Evolutionary conservation across 2,329 filamentous ascomycete genomes (phyloP), one percentile per base, ranked within the genome.

Genomic region (Domatiomyces globalis): DNA sequence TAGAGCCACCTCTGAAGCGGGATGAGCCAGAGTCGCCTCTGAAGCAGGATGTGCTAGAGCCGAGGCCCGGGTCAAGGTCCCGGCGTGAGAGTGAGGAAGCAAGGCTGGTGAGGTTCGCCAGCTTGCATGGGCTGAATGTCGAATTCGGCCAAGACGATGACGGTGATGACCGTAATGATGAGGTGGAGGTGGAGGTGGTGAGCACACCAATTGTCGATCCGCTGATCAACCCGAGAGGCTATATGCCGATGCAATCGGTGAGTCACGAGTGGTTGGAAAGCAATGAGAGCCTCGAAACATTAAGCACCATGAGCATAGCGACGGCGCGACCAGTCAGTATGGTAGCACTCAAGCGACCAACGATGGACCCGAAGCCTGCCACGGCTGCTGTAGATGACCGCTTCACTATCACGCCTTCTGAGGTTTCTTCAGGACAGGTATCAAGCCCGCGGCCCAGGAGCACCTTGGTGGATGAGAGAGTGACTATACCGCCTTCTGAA

Each of bases 1-100:
- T 57, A 45, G 57, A 59, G 44, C 51, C 5, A 6, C n/a, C 19
- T 12, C n/a, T 15, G 22, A 20, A 2, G 43, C 43, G 15, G 10
- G 20, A 18, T 4, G n/a, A 19, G 45, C n/a, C 8, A n/a, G 22
- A 7, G 45, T 7, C 27, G 2, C 22, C 7, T 22, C 7, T 17
- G 20, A 22, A 22, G 25, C 22, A 10, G 29, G 19, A 18, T 8
- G 8, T 20, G 27, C 45, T 8, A 3, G 6, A 29, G 18, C 45
- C n/a, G 27, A 7, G 22, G 12, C 22, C 17, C 44, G 44, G 5
- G 12, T 5, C 19, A 6, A 15, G 9, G 29, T 17, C 45, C 7
- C 12, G 45, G 33, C 33, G 33, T 39, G 33, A 15, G 10, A 15
- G 15, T 15, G 45, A 36, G 7, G 45, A 47, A 17, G 7, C 27